phyloP scores from a whole-genome alignment of 768 basidiomycete genomes.

The Russula sp. region DNA sequence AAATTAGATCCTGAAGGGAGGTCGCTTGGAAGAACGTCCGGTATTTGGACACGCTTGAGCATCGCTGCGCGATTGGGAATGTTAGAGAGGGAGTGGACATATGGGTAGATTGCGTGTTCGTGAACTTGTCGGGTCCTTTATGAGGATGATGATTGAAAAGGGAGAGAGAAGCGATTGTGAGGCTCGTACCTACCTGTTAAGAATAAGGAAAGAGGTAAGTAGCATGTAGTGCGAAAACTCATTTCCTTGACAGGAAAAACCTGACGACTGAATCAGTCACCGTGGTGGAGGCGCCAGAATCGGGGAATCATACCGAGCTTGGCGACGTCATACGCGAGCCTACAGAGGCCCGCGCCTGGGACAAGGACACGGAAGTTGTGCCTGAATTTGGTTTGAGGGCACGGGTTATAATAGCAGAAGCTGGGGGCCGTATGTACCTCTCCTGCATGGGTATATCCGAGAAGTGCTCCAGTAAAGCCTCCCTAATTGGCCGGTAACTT shows the following conservation, averaged over 20 bases:
- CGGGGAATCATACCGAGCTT: conserved; percentile 55
- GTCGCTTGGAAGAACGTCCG: conserved; percentile 78
- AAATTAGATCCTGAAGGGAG: conserved; percentile 66
- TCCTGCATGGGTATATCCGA: conserved; percentile 51
- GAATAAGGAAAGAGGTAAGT: conserved; percentile 79
- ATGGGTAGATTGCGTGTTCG: conserved; percentile 79
- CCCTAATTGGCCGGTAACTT: conserved; percentile 80
- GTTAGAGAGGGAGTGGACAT: conserved; percentile 92
- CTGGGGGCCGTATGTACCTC: conserved; percentile 40
- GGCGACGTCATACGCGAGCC: conserved; percentile 86
- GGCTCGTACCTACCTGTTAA: conserved; percentile 65
- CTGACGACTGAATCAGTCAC: conserved; percentile 39
- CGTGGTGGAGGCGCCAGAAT: background rate
- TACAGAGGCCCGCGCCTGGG: conserved; percentile 86
- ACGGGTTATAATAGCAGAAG: background rate
- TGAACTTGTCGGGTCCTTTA: conserved; percentile 60
- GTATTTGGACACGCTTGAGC: conserved; percentile 66
- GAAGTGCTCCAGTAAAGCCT: conserved; percentile 66
- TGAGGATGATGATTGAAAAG: background rate
- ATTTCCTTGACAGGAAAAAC: conserved; percentile 89
- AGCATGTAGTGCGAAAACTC: conserved; percentile 97
- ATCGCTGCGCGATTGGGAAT: conserved; percentile 55
- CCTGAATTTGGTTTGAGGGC: conserved; percentile 37
- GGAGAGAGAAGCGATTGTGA: background rate
- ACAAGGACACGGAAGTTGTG: conserved; percentile 69